Evolutionary conservation across 768 basidiomycete genomes (phyloP), one percentile per base, ranked within the genome.

Genomic region (Hortiboletus campestris): DNA sequence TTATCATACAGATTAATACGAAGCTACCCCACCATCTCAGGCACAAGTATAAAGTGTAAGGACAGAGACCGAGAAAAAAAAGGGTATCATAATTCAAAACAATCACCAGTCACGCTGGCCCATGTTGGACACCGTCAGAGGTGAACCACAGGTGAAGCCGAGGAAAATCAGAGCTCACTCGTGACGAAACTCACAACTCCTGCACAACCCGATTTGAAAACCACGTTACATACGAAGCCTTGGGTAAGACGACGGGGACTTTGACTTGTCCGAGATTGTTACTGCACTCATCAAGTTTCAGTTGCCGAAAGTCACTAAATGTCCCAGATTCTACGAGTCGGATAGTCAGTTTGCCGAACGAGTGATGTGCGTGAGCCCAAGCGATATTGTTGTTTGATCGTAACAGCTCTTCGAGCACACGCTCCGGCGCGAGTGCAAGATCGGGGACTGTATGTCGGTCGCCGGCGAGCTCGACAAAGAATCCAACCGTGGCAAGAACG

Each of bases 281-380:
- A 2, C 51, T 49, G 1, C 53, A 44, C 35, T 51, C 48, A 22
- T 68, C 63, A 11, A 51, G 46, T 25, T 48, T 68, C 35, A 57
- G 31, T 20, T 55, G 61, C n/a, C 59, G 54, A 38, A 59, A 70
- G 1, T 53, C 66, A 8, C 54, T 50, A 45, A 68, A 68, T 7
- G 68, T 65, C 16, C 63, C 65, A 2, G 48, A 10, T 32, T 49
- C 39, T 17, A 68, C 58, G 11, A 69, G 49, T 22, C 68, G 55
- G 32, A 68, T 45, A 16, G 63, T 65, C 25, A 61, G 66, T 31
- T 51, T 52, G 35, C 58, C 35, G 11, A 64, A n/a, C n/a, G n/a
- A n/a, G n/a, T n/a, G n/a, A n/a, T n/a, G n/a, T n/a, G n/a, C n/a
- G n/a, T n/a, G 2, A 6, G 2, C 0, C 22, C 38, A 51, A 4